A percentile compares a stretch with the other conserved stretches of the same genome.
Conservation (phyloP, 2,329 filamentous ascomycete species). For the Talaromyces amestolkiae region DNA sequence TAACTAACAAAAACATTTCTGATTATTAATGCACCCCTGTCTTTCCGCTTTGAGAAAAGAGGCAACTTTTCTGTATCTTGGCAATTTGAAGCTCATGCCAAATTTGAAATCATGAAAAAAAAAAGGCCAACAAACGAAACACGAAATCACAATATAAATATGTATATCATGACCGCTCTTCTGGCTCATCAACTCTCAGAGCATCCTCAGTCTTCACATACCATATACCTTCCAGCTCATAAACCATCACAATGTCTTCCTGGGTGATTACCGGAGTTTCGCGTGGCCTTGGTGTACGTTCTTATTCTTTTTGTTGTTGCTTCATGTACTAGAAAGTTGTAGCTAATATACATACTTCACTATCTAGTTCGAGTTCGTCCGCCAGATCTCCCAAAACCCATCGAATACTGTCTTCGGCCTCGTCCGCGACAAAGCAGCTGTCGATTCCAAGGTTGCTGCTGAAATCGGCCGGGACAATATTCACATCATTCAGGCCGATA, state of each 20-base stretch:
- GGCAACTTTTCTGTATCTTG: constrained; percentile 13
- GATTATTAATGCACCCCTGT: constrained; percentile 8
- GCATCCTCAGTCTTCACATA: not conserved
- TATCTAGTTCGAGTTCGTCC: constrained; percentile 50
- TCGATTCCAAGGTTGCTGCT: constrained; percentile 44
- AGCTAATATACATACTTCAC: constrained; percentile 1
- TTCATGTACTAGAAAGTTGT: not conserved
- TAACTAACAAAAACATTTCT: not conserved
- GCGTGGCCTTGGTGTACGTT: constrained; percentile 27
- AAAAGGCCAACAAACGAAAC: no score
- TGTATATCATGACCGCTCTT: not conserved
- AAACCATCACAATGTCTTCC: constrained; percentile 23
- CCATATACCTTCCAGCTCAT: not conserved
- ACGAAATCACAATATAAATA: not conserved
- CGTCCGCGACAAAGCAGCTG: constrained; percentile 48
- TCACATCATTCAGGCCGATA: constrained; percentile 48
- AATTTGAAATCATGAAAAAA: not conserved
- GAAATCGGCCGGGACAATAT: constrained; percentile 47
- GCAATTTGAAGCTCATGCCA: not conserved
- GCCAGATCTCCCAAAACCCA: constrained; percentile 45
- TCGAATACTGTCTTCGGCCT: constrained; percentile 30
- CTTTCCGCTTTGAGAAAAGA: constrained; percentile 11
- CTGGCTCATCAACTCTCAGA: constrained; percentile 3
- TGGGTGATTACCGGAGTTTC: constrained; percentile 29
- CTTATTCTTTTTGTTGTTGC: not conserved